Evolutionary conservation across 2,329 filamentous ascomycete genomes (phyloP).

Genomic region (Aspergillus versicolor): DNA sequence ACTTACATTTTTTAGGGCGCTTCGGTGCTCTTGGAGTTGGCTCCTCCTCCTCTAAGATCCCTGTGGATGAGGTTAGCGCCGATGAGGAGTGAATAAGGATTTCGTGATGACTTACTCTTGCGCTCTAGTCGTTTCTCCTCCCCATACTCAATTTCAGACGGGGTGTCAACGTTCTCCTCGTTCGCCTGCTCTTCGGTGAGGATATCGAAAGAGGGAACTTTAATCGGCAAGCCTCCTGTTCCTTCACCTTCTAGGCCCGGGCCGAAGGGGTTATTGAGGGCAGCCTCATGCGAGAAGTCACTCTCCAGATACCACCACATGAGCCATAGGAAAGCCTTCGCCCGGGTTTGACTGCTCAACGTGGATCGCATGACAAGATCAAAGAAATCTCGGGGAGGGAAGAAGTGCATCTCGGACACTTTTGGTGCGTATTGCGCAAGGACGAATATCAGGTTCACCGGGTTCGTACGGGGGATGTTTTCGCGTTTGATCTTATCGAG

Average conservation of each 20-base stretch:
- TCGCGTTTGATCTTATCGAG: slow-evolving; percentile 76
- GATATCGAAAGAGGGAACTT: slow-evolving; percentile 48
- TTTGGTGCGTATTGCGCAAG: slow-evolving; percentile 87
- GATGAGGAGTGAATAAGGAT: not conserved
- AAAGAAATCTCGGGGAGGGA: slow-evolving; percentile 82
- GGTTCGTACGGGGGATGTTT: slow-evolving; percentile 79
- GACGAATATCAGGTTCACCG: slow-evolving; percentile 95
- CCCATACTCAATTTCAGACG: slow-evolving; percentile 49
- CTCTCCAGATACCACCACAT: slow-evolving; percentile 99
- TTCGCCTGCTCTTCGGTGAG: slow-evolving; percentile 52
- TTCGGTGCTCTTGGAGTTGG: slow-evolving; percentile 45
- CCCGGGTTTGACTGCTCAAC: slow-evolving; percentile 77
- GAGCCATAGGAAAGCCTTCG: slow-evolving; percentile 89
- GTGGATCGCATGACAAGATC: slow-evolving; percentile 92
- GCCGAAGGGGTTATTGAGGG: slow-evolving; percentile 88
- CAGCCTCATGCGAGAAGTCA: slow-evolving; percentile 85
- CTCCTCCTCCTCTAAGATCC: slow-evolving; percentile 51
- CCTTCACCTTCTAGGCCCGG: slow-evolving; percentile 45
- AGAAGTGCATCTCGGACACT: slow-evolving; percentile 90
- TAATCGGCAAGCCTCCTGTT: slow-evolving; percentile 44
- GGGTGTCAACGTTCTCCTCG: slow-evolving; percentile 51
- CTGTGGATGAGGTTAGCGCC: slow-evolving; percentile 23
- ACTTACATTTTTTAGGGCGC: slow-evolving; percentile 44
- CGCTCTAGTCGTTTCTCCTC: slow-evolving; percentile 50
- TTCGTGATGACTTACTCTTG: slow-evolving; percentile 36